Evolutionary conservation across 202 grass and related monocot species (phyloP), one percentile per base, ranked within the genome.

Genomic region (Eragrostis tef): DNA sequence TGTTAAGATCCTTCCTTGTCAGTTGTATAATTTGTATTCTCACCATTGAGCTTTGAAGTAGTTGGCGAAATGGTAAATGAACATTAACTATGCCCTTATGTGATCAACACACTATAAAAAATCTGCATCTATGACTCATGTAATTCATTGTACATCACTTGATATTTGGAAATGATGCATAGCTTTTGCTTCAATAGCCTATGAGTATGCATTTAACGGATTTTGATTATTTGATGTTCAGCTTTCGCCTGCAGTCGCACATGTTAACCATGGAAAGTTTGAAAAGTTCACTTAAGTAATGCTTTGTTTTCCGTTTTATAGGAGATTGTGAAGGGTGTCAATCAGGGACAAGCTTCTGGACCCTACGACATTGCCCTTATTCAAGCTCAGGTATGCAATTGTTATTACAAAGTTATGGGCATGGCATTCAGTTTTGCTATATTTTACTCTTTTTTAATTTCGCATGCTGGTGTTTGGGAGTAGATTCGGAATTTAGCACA

Each of bases 401-500:
- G 45, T 62, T 43, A 34, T 50, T 72, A 20, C 48, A 67, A 13
- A 48, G 48, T 9, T 26, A 68, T 26, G 19, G 73, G 19, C 52
- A 74, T 74, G 27, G 43, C 74, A 74, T 83, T 91, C 39, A 57
- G 29, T 65, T 78, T 73, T 24, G 65, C 47, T 80, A 46, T 39
- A 43, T 62, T 79, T 56, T 26, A 22, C 77, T 82, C 29, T 24
- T 74, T 45, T 71, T 78, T 27, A 69, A 27, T 27, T 84, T 49
- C 63, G 6, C 50, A 19, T 87, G 13, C n/a, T 81, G 53, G 9
- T 68, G 53, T 47, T 89, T 84, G 29, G 75, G 64, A 81, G 58
- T 82, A 98, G 95, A 88, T 98, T 88, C 87, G 90, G 70, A 86
- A 93, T 81, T 90, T 98, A 78, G 92, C 90, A 22, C 88, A 98